These are phyloP conservation scores for Westerdykella sp. DNA, from an alignment of 2,329 filamentous ascomycete species.

Conservation along the genomic window DNA sequence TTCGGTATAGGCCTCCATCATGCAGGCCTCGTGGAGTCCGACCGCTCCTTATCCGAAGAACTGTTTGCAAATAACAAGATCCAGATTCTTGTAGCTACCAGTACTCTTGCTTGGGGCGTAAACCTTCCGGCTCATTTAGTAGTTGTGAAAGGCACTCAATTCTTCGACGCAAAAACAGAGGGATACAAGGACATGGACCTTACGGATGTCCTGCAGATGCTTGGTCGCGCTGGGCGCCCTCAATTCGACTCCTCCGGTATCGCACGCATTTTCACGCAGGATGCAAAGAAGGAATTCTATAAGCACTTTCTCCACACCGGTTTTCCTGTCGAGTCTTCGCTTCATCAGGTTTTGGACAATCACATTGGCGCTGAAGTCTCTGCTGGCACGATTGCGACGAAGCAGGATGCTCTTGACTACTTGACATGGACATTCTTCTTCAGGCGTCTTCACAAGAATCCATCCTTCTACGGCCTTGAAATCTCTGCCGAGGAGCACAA, in stretches of 20 bases:
- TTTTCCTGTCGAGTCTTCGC: constrained; percentile 91
- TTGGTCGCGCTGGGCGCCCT: constrained; percentile 88
- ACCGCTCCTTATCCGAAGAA: constrained; percentile 86
- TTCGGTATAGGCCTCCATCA: constrained; percentile 98
- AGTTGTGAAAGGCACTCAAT: constrained; percentile 96
- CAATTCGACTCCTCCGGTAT: constrained; percentile 97
- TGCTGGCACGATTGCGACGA: constrained; percentile 83
- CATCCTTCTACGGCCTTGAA: constrained; percentile 93
- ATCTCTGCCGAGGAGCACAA: constrained; percentile 91
- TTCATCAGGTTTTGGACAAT: constrained; percentile 95
- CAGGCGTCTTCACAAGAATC: constrained; percentile 92
- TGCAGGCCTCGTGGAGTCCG: constrained; percentile 90
- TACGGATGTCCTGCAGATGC: constrained; percentile 96
- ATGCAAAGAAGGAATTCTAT: constrained; percentile 97
- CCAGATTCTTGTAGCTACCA: constrained; percentile 91
- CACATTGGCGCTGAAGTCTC: constrained; percentile 94
- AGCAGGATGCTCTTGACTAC: constrained; percentile 96
- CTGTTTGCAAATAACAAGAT: constrained; percentile 97
- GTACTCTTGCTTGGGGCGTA: constrained; percentile 95
- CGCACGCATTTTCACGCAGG: constrained; percentile 94
- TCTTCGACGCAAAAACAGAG: constrained; percentile 95
- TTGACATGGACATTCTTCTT: constrained; percentile 99
- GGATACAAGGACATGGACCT: constrained; percentile 98
- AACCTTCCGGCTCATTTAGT: constrained; percentile 95
- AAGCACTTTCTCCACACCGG: constrained; percentile 98